Evolutionary conservation across 164 flowering plant species (phyloP).

Genomic region (Chimonanthus praecox): DNA sequence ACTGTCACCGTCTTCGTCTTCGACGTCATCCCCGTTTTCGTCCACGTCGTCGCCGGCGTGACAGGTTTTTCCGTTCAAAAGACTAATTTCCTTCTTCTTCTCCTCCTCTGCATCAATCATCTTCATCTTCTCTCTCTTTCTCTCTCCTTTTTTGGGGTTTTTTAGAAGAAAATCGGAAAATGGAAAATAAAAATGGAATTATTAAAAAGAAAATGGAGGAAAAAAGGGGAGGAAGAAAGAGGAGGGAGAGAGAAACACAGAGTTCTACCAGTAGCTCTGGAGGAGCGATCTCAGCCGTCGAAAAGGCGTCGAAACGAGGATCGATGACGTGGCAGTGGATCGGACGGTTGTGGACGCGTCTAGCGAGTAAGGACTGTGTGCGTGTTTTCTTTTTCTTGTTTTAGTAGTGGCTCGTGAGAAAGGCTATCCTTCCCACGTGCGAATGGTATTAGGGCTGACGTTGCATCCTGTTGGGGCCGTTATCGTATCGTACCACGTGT

Average conservation of each 20-base stretch:
- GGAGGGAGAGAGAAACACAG: slow-evolving; percentile 16
- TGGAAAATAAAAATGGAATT: neutral
- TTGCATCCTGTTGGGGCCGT: neutral
- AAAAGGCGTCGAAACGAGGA: slow-evolving; percentile 22
- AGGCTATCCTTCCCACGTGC: slow-evolving; percentile 6
- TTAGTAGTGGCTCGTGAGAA: neutral
- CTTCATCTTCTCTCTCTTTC: slow-evolving; percentile 13
- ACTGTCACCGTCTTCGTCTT: slow-evolving; percentile 18
- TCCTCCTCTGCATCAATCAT: slow-evolving; percentile 25
- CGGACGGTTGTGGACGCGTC: slow-evolving; percentile 23
- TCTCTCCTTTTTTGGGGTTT: neutral
- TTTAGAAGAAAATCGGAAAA: slow-evolving; percentile 5
- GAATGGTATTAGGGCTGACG: slow-evolving; percentile 15
- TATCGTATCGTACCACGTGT: neutral
- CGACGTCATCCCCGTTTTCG: slow-evolving; percentile 9
- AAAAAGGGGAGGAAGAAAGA: slow-evolving; percentile 17
- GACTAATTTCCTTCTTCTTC: slow-evolving; percentile 26
- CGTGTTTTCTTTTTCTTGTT: slow-evolving; percentile 1
- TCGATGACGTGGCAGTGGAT: slow-evolving; percentile 41
- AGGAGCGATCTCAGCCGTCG: slow-evolving; percentile 38
- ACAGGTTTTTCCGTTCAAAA: slow-evolving; percentile 23
- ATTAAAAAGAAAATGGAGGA: slow-evolving; percentile 4
- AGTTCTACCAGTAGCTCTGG: slow-evolving; percentile 36
- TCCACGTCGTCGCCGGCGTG: slow-evolving; percentile 16
- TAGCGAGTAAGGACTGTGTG: slow-evolving; percentile 1